Evolutionary conservation across 805 yeast species (phyloP), one percentile per base, ranked within the genome.

Genomic region (Saturnispora sekii): DNA sequence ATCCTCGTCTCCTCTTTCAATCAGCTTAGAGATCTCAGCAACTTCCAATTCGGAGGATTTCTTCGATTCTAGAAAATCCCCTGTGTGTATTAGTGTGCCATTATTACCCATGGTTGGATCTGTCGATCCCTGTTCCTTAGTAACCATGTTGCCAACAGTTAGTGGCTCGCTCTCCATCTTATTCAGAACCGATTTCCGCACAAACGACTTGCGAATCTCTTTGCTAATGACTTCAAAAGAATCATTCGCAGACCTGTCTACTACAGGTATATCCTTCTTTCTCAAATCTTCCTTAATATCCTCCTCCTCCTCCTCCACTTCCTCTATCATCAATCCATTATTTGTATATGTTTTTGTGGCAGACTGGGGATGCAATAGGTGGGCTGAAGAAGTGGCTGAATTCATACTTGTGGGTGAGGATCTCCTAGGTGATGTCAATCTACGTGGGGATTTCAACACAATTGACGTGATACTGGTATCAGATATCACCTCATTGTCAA

Each of bases 191-290:
- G 48, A 48, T 41, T 57, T 57, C 2, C 53, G 51, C 12, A 61
- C 61, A 50, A 58, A 51, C 15, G 64, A 60, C 41, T 60, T 58
- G 34, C 64, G 44, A n/a, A 60, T 60, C 29, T 58, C 55, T 31
- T 50, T 51, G 43, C 61, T 59, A 15, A 60, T 59, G 6, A 53
- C 57, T 16, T 60, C 64, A 50, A 60, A 60, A 5, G 64, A 60
- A 26, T 55, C 45, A 41, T 60, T 59, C 10, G 18, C 15, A 15
- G 14, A 17, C 15, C 38, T 40, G n/a, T 5, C 32, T 5, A 26
- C 32, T 3, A 28, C 15, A 31, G 38, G 26, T 8, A 21, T 21
- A 5, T 21, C 26, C 10, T 11, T 42, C 47, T 33, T 9, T 29
- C 3, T 4, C 11, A 3, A 2, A 5, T n/a, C 14, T 15, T 11